Percentiles rank a stretch among this genome's conserved stretches.
Evolutionary conservation across 768 basidiomycete species (phyloP).

Genomic region (Roridomyces roridus): DNA sequence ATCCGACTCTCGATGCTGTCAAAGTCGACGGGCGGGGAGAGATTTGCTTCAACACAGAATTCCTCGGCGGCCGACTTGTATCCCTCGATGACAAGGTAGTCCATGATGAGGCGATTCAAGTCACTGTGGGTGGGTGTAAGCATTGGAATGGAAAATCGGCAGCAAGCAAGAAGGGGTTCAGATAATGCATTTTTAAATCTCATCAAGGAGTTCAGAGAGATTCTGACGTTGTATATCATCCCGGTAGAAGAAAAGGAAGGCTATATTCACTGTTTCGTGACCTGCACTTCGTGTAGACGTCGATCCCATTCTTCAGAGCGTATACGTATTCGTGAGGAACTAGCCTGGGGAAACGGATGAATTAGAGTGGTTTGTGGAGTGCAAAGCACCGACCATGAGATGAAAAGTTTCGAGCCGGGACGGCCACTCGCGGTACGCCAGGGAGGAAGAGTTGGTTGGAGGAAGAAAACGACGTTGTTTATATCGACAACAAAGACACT

Average conservation of each 20-base stretch:
- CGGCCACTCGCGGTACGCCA: too few species aligned
- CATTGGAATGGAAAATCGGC: conserved; percentile 20
- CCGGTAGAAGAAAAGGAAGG: conserved; percentile 33
- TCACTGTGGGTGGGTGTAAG: conserved; percentile 63
- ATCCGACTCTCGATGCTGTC: conserved; percentile 93
- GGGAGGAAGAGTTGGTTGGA: too few species aligned
- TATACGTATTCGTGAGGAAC: conserved; percentile 37
- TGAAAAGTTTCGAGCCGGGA: too few species aligned
- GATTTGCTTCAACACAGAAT: conserved; percentile 87
- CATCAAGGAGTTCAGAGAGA: conserved; percentile 93
- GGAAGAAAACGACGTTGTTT: too few species aligned
- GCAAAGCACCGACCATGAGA: background rate
- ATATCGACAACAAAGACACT: too few species aligned
- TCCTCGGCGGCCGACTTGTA: conserved; percentile 96
- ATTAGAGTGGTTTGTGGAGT: background rate
- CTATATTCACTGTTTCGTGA: conserved; percentile 86
- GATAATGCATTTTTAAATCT: conserved; percentile 90
- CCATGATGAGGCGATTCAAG: conserved; percentile 92
- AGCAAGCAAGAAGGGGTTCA: conserved; percentile 52
- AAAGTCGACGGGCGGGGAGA: conserved; percentile 81
- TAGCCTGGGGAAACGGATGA: conserved; percentile 4
- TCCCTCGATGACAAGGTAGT: conserved; percentile 97
- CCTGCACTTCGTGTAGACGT: conserved; percentile 79
- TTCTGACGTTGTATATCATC: conserved; percentile 92
- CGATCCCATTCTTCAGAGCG: conserved; percentile 88